phyloP scores from a whole-genome alignment of 1,139 yeast genomes.

The Pichia sp. region DNA sequence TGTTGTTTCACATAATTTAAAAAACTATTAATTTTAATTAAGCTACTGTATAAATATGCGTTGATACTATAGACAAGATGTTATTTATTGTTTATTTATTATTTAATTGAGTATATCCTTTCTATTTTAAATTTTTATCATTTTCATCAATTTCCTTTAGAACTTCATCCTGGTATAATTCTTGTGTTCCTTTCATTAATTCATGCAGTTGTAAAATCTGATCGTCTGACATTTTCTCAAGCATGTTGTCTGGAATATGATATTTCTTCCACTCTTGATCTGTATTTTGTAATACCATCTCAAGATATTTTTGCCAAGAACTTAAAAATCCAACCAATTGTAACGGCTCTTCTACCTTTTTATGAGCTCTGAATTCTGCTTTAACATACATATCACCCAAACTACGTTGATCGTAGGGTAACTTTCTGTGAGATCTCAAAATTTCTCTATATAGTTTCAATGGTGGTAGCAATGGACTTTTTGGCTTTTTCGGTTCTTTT shows the following conservation, averaged over 20 bases:
- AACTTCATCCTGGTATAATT: conserved; percentile 17
- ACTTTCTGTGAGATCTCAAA: conserved; percentile 65
- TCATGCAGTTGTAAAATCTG: conserved; percentile 82
- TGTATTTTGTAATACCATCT: conserved; percentile 41
- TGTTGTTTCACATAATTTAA: conserved; percentile 22
- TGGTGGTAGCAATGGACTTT: conserved; percentile 72
- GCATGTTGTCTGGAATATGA: conserved; percentile 54
- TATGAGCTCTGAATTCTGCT: conserved; percentile 85
- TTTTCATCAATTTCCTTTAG: not conserved
- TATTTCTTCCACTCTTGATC: conserved; percentile 71
- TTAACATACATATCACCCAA: conserved; percentile 89
- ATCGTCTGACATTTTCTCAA: conserved; percentile 84
- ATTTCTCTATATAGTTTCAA: conserved; percentile 66
- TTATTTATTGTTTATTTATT: too few relatives aligned
- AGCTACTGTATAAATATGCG: not conserved
- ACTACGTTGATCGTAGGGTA: conserved; percentile 64
- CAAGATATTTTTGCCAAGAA: conserved; percentile 89
- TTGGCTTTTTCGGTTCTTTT: conserved; percentile 44
- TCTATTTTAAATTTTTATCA: not conserved
- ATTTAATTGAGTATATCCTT: not conserved
- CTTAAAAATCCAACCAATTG: conserved; percentile 90
- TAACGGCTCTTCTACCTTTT: conserved; percentile 74
- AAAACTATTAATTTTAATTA: not conserved
- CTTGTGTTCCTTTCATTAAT: conserved; percentile 55
- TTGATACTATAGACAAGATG: not conserved